Conservation (phyloP, 2,329 filamentous ascomycete genomes). For the Cyanodermella asteris region DNA sequence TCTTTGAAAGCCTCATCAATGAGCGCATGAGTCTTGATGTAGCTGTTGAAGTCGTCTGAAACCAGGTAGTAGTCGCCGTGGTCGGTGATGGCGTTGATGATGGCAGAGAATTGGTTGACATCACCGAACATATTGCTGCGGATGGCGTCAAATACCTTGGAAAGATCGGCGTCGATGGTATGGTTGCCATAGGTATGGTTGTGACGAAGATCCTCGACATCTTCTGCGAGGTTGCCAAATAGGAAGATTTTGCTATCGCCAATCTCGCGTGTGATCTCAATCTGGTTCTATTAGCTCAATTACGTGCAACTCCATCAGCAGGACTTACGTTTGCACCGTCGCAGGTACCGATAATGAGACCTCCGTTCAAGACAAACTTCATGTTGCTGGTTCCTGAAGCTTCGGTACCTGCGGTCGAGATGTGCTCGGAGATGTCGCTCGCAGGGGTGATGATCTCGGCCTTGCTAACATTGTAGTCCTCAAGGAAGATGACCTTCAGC, state of each 20-base stretch:
- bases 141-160: conserved; percentile 67
- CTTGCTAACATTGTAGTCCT: conserved; percentile 99
- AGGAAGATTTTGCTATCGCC: conserved; percentile 96
- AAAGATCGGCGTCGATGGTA: conserved; percentile 52
- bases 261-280: conserved; percentile 93
- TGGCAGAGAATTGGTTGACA: conserved; percentile 52
- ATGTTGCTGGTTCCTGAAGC: conserved; percentile 84
- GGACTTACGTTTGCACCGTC: conserved; percentile 79
- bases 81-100: conserved; percentile 67
- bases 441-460: conserved; percentile 90
- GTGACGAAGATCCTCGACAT: conserved; percentile 90
- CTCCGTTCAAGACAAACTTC: conserved; percentile 97
- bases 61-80: conserved; percentile 97
- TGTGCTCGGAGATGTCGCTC: conserved; percentile 93
- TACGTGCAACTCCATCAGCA: neutral
- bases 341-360: conserved; percentile 91
- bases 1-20: conserved; percentile 86
- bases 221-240: conserved; percentile 86
- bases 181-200: conserved; percentile 66
- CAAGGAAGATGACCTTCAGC: conserved; percentile 89
- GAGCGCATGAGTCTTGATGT: conserved; percentile 71
- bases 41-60: conserved; percentile 91
- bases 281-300: conserved; percentile 24
- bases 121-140: conserved; percentile 63
- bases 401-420: conserved; percentile 92